Evolutionary conservation across 805 yeast species (phyloP).

Genomic region (Komagataella kurtzmanii): DNA sequence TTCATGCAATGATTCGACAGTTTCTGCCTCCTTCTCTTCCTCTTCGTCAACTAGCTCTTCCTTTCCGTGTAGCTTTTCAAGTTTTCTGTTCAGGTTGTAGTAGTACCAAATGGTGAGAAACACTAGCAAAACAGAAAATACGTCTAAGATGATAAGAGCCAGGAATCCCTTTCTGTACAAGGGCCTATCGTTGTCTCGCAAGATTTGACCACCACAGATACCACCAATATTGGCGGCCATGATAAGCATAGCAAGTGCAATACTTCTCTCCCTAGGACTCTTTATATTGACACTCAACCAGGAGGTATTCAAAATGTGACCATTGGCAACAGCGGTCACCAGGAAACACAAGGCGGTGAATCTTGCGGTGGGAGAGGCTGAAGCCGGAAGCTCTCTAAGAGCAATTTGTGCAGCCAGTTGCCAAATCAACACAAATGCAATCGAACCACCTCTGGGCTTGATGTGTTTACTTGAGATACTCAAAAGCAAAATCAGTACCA

Average conservation of each 20-base stretch:
- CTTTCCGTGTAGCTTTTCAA: neutral
- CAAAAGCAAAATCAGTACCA: neutral
- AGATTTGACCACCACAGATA: slow-evolving; percentile 9
- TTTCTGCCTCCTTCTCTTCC: neutral
- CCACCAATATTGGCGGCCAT: slow-evolving; percentile 11
- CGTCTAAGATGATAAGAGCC: slow-evolving; percentile 3
- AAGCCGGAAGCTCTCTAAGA: neutral
- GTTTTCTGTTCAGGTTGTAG: neutral
- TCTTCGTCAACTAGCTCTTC: neutral
- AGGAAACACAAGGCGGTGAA: neutral
- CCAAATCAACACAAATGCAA: slow-evolving; percentile 1
- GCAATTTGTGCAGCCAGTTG: neutral
- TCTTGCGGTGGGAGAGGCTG: neutral
- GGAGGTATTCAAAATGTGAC: slow-evolving; percentile 7
- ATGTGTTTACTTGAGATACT: slow-evolving; percentile 1
- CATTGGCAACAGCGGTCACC: neutral
- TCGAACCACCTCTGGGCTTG: slow-evolving; percentile 4
- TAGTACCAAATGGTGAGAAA: neutral
- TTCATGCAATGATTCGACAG: neutral
- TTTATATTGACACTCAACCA: slow-evolving; percentile 6
- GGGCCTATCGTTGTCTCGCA: slow-evolving; percentile 7
- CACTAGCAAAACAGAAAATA: neutral
- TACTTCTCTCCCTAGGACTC: slow-evolving; percentile 7
- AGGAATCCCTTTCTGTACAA: slow-evolving; percentile 5
- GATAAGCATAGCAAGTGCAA: slow-evolving; percentile 6